A percentile compares a stretch with the other conserved stretches of the same genome.
Conservation (phyloP, 352 stramenopile species). For the Phytopythium chamaehyphon region DNA sequence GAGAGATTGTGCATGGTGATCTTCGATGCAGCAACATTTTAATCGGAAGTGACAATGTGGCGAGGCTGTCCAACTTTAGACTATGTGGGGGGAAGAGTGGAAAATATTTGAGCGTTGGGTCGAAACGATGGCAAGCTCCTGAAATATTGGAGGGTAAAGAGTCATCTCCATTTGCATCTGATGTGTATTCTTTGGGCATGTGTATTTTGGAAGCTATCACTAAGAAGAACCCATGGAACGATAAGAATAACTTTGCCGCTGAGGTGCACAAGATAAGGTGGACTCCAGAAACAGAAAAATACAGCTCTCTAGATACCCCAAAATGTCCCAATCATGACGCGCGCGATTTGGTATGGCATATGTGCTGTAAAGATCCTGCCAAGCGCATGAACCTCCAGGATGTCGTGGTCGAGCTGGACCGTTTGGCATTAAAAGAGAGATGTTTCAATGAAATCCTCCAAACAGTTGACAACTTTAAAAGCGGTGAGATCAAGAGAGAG, state of each 20-base stretch:
- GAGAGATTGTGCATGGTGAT: neutral
- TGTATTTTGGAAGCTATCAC: neutral
- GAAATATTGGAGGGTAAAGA: neutral
- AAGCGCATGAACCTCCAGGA: neutral
- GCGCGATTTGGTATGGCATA: neutral
- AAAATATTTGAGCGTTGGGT: neutral
- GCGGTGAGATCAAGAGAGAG: no score
- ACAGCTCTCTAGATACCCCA: no score
- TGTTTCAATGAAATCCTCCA: no score
- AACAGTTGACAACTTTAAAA: no score
- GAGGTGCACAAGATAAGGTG: no score
- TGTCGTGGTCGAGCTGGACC: neutral
- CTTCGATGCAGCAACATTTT: conserved; percentile 3
- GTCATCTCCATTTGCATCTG: neutral
- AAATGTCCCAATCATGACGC: no score
- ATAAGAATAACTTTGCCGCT: no score
- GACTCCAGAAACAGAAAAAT: no score
- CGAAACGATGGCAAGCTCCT: neutral
- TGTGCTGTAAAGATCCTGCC: neutral
- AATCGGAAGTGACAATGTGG: neutral
- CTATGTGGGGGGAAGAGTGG: neutral
- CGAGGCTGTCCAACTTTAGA: neutral
- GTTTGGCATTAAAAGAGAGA: no score
- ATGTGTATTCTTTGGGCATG: neutral
- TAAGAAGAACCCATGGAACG: no score